phyloP scores from a whole-genome alignment of 2,329 filamentous ascomycete species.

The Aspergillus tamarii region DNA sequence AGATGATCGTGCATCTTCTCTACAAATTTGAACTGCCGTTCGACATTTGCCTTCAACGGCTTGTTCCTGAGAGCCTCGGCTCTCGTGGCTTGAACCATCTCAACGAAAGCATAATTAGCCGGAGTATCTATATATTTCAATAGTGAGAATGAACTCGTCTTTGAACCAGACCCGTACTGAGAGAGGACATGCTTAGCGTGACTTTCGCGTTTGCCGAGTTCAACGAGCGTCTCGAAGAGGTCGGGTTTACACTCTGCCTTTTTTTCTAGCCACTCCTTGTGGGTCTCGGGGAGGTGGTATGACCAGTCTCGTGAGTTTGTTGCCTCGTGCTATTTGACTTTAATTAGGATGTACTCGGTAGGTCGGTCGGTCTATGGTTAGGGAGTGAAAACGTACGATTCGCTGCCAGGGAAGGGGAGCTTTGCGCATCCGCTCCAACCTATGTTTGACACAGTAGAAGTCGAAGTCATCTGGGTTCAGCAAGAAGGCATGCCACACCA shows the following conservation, averaged over 20 bases:
- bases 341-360: background rate
- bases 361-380: background rate
- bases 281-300: constrained; percentile 7
- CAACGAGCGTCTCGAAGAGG: constrained; percentile 8
- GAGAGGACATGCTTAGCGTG: background rate
- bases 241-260: constrained; percentile 3
- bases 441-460: constrained; percentile 67
- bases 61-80: background rate
- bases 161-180: background rate
- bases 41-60: constrained; percentile 42
- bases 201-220: background rate
- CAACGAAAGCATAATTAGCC: background rate
- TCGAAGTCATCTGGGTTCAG: constrained; percentile 72
- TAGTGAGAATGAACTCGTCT: background rate
- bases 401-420: constrained; percentile 67
- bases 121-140: background rate
- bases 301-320: constrained; percentile 17
- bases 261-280: constrained; percentile 5
- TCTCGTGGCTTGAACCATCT: background rate
- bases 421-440: constrained; percentile 59
- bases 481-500: constrained; percentile 79
- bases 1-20: constrained; percentile 73
- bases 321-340: constrained; percentile 13
- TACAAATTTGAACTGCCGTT: constrained; percentile 47
- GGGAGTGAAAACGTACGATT: constrained; percentile 35